Conservation (phyloP, 345 rosid genomes). For the Syzygium oleosum region DNA sequence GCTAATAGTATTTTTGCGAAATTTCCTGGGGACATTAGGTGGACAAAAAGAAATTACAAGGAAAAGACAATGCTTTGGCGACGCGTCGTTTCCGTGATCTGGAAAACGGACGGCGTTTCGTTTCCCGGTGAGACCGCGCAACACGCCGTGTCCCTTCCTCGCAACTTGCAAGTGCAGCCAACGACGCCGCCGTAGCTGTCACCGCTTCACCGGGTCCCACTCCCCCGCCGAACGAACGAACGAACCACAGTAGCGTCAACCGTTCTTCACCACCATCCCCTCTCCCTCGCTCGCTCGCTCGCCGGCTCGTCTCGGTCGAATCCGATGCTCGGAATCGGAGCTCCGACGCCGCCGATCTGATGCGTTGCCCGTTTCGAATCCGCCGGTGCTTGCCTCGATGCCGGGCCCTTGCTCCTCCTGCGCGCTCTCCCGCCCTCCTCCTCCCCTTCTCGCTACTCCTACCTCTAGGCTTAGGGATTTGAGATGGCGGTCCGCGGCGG, state of each 20-base stretch:
- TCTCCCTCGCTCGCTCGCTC: not conserved
- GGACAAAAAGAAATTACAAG: no score
- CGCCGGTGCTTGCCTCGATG: conserved; percentile 9
- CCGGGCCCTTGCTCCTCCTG: conserved; percentile 1
- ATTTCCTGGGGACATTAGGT: no score
- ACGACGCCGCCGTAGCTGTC: not conserved
- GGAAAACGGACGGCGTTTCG: not conserved
- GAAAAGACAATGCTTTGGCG: not conserved
- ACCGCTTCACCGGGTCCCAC: not conserved
- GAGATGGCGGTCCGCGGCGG: not conserved
- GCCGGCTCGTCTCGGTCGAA: not conserved
- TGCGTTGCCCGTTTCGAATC: not conserved
- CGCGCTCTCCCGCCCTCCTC: not conserved
- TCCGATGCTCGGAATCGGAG: not conserved
- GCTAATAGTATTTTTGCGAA: no score
- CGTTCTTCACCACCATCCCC: not conserved
- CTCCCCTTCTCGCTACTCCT: not conserved
- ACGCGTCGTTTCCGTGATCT: not conserved
- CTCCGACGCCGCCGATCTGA: not conserved
- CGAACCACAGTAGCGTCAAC: not conserved
- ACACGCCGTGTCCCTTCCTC: not conserved
- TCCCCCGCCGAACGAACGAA: not conserved
- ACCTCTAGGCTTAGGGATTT: not conserved
- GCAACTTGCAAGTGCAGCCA: not conserved
- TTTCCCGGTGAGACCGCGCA: not conserved